A percentile compares a stretch with the other conserved stretches of the same genome.
Evolutionary conservation across 352 stramenopile species (phyloP).

Genomic region (Phytophthora sp.): DNA sequence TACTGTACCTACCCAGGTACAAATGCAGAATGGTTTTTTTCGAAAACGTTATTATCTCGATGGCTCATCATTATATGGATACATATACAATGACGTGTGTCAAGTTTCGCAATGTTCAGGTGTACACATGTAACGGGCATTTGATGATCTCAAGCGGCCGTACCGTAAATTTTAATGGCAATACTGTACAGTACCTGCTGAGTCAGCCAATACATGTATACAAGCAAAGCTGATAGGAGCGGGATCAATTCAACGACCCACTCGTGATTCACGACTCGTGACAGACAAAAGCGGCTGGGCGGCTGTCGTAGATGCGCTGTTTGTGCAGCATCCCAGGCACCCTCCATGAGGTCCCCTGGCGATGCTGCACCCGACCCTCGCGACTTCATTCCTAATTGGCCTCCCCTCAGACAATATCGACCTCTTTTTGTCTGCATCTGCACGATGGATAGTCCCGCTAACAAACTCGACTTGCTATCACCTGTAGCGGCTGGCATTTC

Average conservation of each 20-base stretch:
- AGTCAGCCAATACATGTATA: slow-evolving; percentile 37
- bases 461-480: slow-evolving; percentile 30
- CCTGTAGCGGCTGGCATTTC: slow-evolving; percentile 25
- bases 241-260: slow-evolving; percentile 26
- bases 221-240: slow-evolving; percentile 35
- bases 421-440: neutral
- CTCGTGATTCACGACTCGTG: neutral
- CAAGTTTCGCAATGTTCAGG: too few relatives aligned
- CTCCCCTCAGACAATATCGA: slow-evolving; percentile 1
- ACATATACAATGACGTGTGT: too few relatives aligned
- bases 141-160: too few relatives aligned
- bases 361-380: slow-evolving; percentile 11
- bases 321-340: slow-evolving; percentile 2
- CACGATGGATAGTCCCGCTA: slow-evolving; percentile 20
- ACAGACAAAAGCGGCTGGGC: slow-evolving; percentile 23
- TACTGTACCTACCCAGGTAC: too few relatives aligned
- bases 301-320: slow-evolving; percentile 16
- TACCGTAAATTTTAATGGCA: too few relatives aligned
- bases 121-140: too few relatives aligned
- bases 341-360: neutral
- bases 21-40: too few relatives aligned
- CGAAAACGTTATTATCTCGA: too few relatives aligned
- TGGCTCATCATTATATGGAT: too few relatives aligned
- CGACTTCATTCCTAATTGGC: slow-evolving; percentile 27
- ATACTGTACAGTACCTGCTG: too few relatives aligned